These are phyloP conservation scores for Mychonastes homosphaera DNA, from an alignment of 139 green algal species.

Conservation along the genomic window DNA sequence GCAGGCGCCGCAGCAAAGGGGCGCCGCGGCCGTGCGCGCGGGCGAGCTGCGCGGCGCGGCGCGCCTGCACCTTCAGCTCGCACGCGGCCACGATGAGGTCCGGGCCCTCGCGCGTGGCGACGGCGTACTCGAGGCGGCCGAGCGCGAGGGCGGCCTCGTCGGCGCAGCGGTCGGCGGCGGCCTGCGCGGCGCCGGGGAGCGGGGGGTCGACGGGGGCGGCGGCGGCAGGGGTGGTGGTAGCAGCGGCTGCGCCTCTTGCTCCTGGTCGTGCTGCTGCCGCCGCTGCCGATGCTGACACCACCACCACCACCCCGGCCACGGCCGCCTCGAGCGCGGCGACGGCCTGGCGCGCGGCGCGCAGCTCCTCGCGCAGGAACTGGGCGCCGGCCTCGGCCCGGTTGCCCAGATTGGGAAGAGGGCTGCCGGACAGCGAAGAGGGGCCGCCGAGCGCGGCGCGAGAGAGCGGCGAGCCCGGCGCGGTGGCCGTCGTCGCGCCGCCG, in stretches of 20 bases:
- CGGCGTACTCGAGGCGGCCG: neutral
- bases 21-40: constrained; percentile 28
- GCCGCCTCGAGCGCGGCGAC: neutral
- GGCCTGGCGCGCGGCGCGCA: too few species aligned
- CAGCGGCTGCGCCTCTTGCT: constrained; percentile 4
- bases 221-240: neutral
- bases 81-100: constrained; percentile 30
- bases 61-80: constrained; percentile 31
- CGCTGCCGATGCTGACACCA: neutral
- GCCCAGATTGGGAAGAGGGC: too few species aligned
- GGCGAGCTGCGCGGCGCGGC: constrained; percentile 30
- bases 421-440: too few species aligned
- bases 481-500: too few species aligned
- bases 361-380: too few species aligned
- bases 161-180: neutral
- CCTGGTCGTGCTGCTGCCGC: neutral
- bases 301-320: neutral
- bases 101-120: neutral
- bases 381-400: too few species aligned
- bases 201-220: neutral
- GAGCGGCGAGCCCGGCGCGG: too few species aligned
- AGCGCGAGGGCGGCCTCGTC: too few species aligned
- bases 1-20: constrained; percentile 24
- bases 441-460: too few species aligned
- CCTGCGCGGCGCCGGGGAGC: neutral